A percentile compares a stretch with the other conserved stretches of the same genome.
Conservation (phyloP, 1,139 yeast genomes). For the Debaryomycetaceae sp. region DNA sequence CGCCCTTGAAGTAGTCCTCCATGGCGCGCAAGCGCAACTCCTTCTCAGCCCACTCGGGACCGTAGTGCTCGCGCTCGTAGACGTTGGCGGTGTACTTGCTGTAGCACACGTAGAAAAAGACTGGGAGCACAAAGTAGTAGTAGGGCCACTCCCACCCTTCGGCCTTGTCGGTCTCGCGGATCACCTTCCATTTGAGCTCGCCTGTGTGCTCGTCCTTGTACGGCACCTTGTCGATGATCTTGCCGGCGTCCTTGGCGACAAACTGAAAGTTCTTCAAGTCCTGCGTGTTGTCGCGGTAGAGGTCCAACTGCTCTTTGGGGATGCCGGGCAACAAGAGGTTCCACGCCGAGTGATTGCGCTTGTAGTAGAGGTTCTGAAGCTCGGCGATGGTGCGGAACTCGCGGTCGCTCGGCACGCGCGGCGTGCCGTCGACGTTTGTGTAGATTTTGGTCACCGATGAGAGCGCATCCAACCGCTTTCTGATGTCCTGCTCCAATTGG, state of each 20-base stretch:
- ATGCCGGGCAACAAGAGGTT: slow-evolving; percentile 56
- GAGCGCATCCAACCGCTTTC: slow-evolving; percentile 42
- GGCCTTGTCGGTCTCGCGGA: slow-evolving; percentile 66
- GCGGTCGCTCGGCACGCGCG: slow-evolving; percentile 64
- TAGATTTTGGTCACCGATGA: slow-evolving; percentile 58
- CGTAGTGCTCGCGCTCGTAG: slow-evolving; percentile 40
- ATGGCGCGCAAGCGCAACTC: slow-evolving; percentile 79
- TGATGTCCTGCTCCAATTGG: slow-evolving; percentile 40
- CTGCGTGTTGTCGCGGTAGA: slow-evolving; percentile 59
- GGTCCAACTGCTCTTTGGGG: slow-evolving; percentile 51
- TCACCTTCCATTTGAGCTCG: slow-evolving; percentile 73
- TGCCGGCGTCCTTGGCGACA: slow-evolving; percentile 58
- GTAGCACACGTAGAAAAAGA: slow-evolving; percentile 39
- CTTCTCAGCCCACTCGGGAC: slow-evolving; percentile 78
- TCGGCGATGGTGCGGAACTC: slow-evolving; percentile 75
- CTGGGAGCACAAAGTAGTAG: slow-evolving; percentile 69
- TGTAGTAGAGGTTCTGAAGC: slow-evolving; percentile 57
- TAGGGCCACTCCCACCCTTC: slow-evolving; percentile 87
- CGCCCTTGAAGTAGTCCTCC: slow-evolving; percentile 60
- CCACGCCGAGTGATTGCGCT: slow-evolving; percentile 57
- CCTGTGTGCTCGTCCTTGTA: slow-evolving; percentile 77
- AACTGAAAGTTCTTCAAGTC: slow-evolving; percentile 60
- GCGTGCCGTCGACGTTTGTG: slow-evolving; percentile 74
- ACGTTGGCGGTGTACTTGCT: slow-evolving; percentile 44
- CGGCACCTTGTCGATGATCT: slow-evolving; percentile 79